Evolutionary conservation across 805 yeast genomes (phyloP).

Genomic region (Ogataea saltuana): DNA sequence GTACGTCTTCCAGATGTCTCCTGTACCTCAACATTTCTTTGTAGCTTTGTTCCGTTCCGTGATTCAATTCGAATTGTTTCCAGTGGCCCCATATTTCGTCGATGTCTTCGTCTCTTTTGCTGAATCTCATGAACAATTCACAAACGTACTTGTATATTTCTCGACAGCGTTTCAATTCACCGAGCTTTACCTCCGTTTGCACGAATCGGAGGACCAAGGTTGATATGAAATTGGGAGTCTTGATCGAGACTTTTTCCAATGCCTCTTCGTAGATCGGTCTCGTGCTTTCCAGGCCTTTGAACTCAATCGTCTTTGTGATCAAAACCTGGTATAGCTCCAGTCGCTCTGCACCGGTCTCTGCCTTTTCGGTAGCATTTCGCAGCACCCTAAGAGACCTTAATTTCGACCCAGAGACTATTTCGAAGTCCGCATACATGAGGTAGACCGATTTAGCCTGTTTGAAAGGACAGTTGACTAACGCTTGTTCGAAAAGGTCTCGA

Average conservation of each 20-base stretch:
- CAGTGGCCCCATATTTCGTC: slow-evolving; percentile 61
- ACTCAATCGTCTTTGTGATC: slow-evolving; percentile 41
- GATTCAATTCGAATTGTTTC: slow-evolving; percentile 69
- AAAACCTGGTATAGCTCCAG: slow-evolving; percentile 45
- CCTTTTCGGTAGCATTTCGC: slow-evolving; percentile 40
- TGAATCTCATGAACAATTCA: slow-evolving; percentile 39
- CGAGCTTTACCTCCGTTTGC: slow-evolving; percentile 51
- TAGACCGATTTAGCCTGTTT: slow-evolving; percentile 50
- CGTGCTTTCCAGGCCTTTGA: slow-evolving; percentile 43
- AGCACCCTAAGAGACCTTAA: slow-evolving; percentile 52
- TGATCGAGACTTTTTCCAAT: slow-evolving; percentile 35
- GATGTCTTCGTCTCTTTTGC: slow-evolving; percentile 28
- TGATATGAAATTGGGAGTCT: slow-evolving; percentile 31
- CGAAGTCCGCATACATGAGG: slow-evolving; percentile 61
- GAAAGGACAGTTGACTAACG: slow-evolving; percentile 53
- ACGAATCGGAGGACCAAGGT: slow-evolving; percentile 57
- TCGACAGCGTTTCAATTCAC: slow-evolving; percentile 62
- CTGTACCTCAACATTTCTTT: slow-evolving; percentile 71
- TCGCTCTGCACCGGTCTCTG: slow-evolving; percentile 33
- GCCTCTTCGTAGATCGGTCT: slow-evolving; percentile 56
- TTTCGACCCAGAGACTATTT: slow-evolving; percentile 53
- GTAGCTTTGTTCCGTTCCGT: slow-evolving; percentile 71
- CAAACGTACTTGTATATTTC: slow-evolving; percentile 59
- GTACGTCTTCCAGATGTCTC: slow-evolving; percentile 37
- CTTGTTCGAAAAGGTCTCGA: slow-evolving; percentile 74